Conservation (phyloP, 805 yeast species). For the Starmerella bacillaris region DNA sequence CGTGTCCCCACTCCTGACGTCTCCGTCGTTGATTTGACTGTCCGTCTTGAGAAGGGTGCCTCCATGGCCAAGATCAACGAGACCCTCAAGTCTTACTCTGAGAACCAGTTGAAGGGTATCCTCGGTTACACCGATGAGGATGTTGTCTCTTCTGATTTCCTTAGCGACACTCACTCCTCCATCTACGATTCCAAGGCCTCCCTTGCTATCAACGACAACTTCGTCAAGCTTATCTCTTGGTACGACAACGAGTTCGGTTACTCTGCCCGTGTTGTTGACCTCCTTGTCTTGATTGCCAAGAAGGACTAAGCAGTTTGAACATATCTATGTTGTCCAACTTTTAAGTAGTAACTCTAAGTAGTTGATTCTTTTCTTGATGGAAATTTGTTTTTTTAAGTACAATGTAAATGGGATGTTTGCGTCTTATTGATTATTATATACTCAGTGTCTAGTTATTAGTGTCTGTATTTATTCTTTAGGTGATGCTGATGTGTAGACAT, state of each 20-base stretch:
- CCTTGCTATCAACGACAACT: conserved; percentile 67
- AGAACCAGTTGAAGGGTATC: conserved; percentile 62
- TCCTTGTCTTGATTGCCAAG: conserved; percentile 64
- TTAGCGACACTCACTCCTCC: conserved; percentile 67
- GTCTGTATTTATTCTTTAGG: no score
- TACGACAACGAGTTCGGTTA: conserved; percentile 93
- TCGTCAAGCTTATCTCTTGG: conserved; percentile 85
- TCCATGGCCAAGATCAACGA: conserved; percentile 70
- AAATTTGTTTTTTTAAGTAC: background rate
- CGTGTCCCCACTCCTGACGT: conserved; percentile 91
- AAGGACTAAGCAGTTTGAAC: conserved; percentile 19
- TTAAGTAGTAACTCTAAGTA: background rate
- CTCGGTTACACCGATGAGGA: conserved; percentile 84
- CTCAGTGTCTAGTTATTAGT: no score
- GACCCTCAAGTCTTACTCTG: conserved; percentile 57
- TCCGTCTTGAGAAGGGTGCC: conserved; percentile 56
- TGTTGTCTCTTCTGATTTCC: conserved; percentile 80
- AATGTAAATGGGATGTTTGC: no score
- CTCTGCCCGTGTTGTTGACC: conserved; percentile 90
- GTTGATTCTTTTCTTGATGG: background rate
- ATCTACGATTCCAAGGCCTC: conserved; percentile 87
- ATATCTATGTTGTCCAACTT: no score
- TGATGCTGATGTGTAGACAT: no score
- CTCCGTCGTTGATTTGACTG: conserved; percentile 84
- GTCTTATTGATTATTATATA: no score